A percentile compares a stretch with the other conserved stretches of the same genome.
These are phyloP conservation scores for Rutidosis leptorrhynchoides DNA, from an alignment of 129 eudicot species.

Conservation along the genomic window DNA sequence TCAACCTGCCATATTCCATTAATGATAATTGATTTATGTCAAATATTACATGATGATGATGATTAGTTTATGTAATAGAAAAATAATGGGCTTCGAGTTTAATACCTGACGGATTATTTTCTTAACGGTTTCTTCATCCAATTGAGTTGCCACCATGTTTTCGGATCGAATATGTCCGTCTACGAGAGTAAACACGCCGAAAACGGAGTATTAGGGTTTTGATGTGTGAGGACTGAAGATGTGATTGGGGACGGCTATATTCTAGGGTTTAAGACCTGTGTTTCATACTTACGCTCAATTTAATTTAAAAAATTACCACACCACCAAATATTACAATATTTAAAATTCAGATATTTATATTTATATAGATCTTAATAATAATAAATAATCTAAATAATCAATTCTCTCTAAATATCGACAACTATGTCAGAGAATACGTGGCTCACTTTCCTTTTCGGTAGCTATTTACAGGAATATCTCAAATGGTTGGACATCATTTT, in stretches of 20 bases:
- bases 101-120: constrained; percentile 86
- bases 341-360: no score
- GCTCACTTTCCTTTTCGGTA: no score
- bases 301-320: no score
- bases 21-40: not conserved
- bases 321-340: no score
- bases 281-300: no score
- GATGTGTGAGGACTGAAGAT: no score
- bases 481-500: no score
- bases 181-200: not conserved
- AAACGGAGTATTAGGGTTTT: not conserved
- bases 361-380: no score
- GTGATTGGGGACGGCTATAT: not conserved
- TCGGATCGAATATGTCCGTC: not conserved
- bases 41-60: not conserved
- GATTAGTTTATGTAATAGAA: not conserved
- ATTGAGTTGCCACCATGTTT: constrained; percentile 40
- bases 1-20: constrained; percentile 56
- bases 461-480: no score
- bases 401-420: no score
- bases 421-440: no score
- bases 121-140: constrained; percentile 79
- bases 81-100: not conserved
- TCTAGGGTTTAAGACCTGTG: not conserved
- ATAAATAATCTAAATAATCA: no score